Evolutionary conservation across 2,329 filamentous ascomycete genomes (phyloP).

Genomic region (Hymenoscyphus occultus): DNA sequence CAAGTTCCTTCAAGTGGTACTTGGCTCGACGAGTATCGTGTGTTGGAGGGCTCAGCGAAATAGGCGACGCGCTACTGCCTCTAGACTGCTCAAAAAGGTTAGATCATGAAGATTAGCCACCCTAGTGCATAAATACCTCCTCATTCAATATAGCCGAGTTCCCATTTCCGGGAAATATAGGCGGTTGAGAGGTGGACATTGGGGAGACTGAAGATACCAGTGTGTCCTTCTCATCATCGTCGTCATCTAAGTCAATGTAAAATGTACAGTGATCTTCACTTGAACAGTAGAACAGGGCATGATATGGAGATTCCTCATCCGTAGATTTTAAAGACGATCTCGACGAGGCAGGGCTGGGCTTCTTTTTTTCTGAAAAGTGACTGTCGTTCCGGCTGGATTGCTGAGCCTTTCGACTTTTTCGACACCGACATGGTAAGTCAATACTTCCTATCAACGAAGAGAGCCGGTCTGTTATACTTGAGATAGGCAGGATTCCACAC

Average conservation of each 20-base stretch:
- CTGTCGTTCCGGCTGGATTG: slow-evolving; percentile 2
- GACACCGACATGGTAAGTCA: slow-evolving; percentile 12
- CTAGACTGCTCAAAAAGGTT: neutral
- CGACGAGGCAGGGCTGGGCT: slow-evolving; percentile 1
- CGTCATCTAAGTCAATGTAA: slow-evolving; percentile 1
- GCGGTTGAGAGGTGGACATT: slow-evolving; percentile 8
- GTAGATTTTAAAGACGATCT: slow-evolving; percentile 5
- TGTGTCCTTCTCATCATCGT: slow-evolving; percentile 4
- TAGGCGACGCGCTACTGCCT: slow-evolving; percentile 5
- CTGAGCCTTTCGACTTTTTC: neutral
- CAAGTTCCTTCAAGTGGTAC: slow-evolving; percentile 16
- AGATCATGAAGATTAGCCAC: neutral
- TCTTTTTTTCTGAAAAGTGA: neutral
- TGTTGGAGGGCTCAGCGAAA: slow-evolving; percentile 9
- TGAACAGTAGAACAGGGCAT: slow-evolving; percentile 10
- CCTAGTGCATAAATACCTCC: slow-evolving; percentile 5
- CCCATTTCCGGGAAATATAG: neutral
- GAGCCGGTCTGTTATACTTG: slow-evolving; percentile 11
- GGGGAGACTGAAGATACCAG: neutral
- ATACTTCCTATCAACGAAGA: slow-evolving; percentile 7
- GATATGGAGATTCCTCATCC: neutral
- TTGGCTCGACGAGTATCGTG: slow-evolving; percentile 15
- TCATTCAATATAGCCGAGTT: slow-evolving; percentile 7
- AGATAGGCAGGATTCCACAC: slow-evolving; percentile 1
- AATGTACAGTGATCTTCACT: slow-evolving; percentile 12